Base-by-base conservation (phyloP, 164 flowering plant genomes). In the Aristolochia contorta region DNA sequence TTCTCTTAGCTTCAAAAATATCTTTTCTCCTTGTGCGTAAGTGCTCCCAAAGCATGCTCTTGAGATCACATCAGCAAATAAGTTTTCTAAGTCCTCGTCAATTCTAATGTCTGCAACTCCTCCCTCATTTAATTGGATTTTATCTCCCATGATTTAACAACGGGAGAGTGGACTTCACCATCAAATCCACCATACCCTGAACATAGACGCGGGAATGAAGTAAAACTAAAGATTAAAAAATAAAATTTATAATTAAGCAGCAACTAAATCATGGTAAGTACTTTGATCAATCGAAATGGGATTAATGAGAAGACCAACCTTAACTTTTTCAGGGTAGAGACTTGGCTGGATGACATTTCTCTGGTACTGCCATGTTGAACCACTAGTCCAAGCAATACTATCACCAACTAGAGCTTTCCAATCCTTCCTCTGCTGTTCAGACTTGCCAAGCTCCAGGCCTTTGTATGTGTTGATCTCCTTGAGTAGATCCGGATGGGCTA, bases 101-200 rank as follows among this genome's bases (percentile, higher is more conserved):
- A 78, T 60, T 12, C 59, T 65, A 15, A 79, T 59, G 0, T 75
- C 77, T 18, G 60, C 78, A 54, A 62, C 47, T 18, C 76, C 81
- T 6, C 77, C 79, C 12, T 46, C 66, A 13, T 18, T 47, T n/a
- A n/a, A n/a, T 25, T 74, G 74, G 61, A 78, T 62, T 54, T 25
- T 32, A 18, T 21, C 45, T 21, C 73, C 69, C 85, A 83, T 16
- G 70, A 61, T n/a, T 68, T 58, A 37, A 79, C 14, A 18, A 80
- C 12, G 16, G 67, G n/a, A 51, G 10, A 12, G 77, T 56, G 1
- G 80, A 79, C 15, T 75, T 78, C 54, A 64, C 75, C 66, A 82
- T 70, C 51, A 77, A 2, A 12, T 47, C 56, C 16, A 71, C 46
- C 84, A 80, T 80, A 3, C 76, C 72, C 84, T 82, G 45, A 54